Evolutionary conservation across 805 yeast species (phyloP).

Genomic region (Saturnispora quitensis): DNA sequence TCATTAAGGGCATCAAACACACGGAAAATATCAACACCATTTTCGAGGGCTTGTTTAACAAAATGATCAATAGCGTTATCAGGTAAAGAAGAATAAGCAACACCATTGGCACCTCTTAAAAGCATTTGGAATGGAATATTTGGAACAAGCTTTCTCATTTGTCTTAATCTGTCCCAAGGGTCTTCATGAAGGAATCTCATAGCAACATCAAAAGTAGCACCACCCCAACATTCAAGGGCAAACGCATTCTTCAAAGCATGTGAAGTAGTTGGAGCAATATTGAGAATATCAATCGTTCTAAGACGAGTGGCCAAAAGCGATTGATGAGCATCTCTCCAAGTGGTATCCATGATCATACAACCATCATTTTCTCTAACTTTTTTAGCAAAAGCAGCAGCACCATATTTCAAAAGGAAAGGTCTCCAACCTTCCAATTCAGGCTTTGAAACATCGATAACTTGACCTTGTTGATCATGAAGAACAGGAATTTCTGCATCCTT

Average conservation of each 20-base stretch:
- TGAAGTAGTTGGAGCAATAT: constrained; percentile 91
- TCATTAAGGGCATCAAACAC: constrained; percentile 97
- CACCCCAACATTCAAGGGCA: constrained; percentile 99
- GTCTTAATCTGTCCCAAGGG: constrained; percentile 95
- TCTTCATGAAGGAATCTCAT: constrained; percentile 98
- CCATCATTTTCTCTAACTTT: constrained; percentile 80
- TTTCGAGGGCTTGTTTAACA: constrained; percentile 86
- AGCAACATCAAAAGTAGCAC: constrained; percentile 98
- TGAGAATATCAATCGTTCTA: constrained; percentile 82
- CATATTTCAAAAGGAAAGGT: constrained; percentile 70
- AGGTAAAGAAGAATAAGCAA: constrained; percentile 94
- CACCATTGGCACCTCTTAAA: constrained; percentile 98
- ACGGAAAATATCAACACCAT: constrained; percentile 95
- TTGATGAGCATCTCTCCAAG: constrained; percentile 99
- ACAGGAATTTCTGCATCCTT: constrained; percentile 71
- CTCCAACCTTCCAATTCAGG: constrained; percentile 84
- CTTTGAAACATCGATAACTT: constrained; percentile 45
- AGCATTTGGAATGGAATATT: constrained; percentile 99
- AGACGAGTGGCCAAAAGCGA: constrained; percentile 95
- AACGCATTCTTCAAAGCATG: constrained; percentile 84
- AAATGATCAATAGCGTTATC: constrained; percentile 98
- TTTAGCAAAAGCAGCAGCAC: constrained; percentile 85
- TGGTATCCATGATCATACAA: constrained; percentile 91
- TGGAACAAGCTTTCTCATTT: constrained; percentile 83
- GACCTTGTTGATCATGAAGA: constrained; percentile 47